Conservation (phyloP, 129 eudicot genomes). For the Ambrosia artemisiifolia region DNA sequence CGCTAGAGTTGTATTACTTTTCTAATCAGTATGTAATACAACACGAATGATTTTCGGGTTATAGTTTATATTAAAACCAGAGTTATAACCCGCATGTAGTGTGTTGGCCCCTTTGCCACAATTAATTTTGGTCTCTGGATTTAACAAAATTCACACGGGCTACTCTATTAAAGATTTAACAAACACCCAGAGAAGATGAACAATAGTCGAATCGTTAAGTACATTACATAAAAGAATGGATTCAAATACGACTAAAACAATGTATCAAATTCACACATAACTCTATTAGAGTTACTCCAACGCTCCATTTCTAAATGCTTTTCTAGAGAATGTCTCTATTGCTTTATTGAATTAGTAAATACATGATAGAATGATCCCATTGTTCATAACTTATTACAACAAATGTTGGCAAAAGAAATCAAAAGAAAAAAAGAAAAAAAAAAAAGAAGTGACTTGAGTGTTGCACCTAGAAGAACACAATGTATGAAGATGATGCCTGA, state of each 20-base stretch:
- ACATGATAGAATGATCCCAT: neutral
- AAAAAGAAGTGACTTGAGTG: neutral
- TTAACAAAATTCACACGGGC: too few relatives aligned
- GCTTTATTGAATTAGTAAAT: neutral
- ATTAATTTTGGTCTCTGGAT: too few relatives aligned
- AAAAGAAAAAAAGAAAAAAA: neutral
- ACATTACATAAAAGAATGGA: neutral
- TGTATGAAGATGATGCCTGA: neutral
- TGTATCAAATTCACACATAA: neutral
- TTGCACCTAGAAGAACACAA: conserved; percentile 9
- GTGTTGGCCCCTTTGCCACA: too few relatives aligned
- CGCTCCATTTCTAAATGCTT: neutral
- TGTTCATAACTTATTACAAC: neutral
- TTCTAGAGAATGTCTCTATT: neutral
- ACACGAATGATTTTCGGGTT: too few relatives aligned
- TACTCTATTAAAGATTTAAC: neutral
- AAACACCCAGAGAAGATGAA: neutral
- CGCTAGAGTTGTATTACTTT: too few relatives aligned
- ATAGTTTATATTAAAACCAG: too few relatives aligned
- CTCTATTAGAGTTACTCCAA: neutral
- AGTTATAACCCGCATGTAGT: too few relatives aligned
- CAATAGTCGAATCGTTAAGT: neutral
- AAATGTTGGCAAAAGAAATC: neutral
- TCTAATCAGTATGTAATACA: too few relatives aligned
- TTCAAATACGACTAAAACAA: neutral